These are phyloP conservation scores for Oenanthe javanica DNA, from an alignment of 140 eudicot species.

Conservation along the genomic window DNA sequence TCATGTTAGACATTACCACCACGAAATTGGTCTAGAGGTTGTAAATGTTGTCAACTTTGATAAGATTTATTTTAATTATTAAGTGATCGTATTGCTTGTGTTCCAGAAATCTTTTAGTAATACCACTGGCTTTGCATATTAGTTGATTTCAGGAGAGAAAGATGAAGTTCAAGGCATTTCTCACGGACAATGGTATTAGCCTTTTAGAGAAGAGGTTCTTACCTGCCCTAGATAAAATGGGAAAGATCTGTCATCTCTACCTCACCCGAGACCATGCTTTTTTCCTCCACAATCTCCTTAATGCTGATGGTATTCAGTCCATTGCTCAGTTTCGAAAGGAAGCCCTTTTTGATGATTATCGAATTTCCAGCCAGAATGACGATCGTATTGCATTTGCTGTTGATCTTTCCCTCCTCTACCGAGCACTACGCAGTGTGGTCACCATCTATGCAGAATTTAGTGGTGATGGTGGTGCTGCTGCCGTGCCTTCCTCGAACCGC, in stretches of 20 bases:
- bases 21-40: background rate
- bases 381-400: constrained; percentile 80
- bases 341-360: constrained; percentile 82
- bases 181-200: constrained; percentile 69
- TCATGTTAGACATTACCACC: background rate
- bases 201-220: constrained; percentile 75
- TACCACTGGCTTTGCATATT: background rate
- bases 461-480: constrained; percentile 2
- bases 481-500: constrained; percentile 30
- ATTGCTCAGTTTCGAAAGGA: constrained; percentile 68
- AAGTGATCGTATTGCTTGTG: background rate
- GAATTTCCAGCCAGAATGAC: constrained; percentile 78
- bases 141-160: background rate
- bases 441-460: constrained; percentile 52
- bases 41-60: background rate
- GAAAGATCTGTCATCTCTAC: constrained; percentile 68
- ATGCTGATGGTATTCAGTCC: constrained; percentile 72
- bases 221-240: constrained; percentile 83
- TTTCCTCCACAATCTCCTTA: constrained; percentile 87
- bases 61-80: background rate
- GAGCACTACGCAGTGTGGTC: constrained; percentile 73
- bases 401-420: constrained; percentile 87
- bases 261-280: constrained; percentile 65
- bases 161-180: constrained; percentile 93
- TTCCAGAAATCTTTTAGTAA: background rate